Evolutionary conservation across 2,329 filamentous ascomycete species (phyloP), one percentile per base, ranked within the genome.

Genomic region (Shiraia sp.): DNA sequence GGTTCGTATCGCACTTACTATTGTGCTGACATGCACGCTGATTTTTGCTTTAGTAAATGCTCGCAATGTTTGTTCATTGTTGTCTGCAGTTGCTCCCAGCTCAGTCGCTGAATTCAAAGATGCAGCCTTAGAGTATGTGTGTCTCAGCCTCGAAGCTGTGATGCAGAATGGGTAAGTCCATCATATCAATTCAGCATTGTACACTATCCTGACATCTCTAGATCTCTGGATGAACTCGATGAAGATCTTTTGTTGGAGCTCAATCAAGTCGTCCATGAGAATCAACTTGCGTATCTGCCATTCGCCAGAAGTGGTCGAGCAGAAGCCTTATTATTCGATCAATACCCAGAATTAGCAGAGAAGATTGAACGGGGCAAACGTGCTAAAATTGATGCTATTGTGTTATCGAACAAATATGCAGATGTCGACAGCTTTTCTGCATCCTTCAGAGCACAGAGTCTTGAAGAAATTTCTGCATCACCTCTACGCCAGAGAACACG

Each of bases 61-160:
- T 36, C 85, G 91, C 17, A 99, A 96, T 62, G 86, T 96, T 17
- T 88, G 88, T 44, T 83, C 86, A 37, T 76, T 97, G 12, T 77
- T 99, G 9, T 96, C 95, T 61, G 86, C 86, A 2, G 87, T 96
- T 46, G 87, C 89, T 31, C 87, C 88, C 2, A 95, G 87, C 63
- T 87, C 86, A 0, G 84, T 96, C 5, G 82, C 82, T 1, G 83
- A 87, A 42, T 96, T 99, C 73, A 96, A 95, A 68, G 82, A 93
- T 54, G 87, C 87, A 8, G 88, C 87, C 0, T 74, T 97, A 22
- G 89, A 96, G 65, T 99, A 96, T 63, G 83, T 96, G 15, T 96
- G 90, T 58, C 74, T 96, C 31, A 95, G 96, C 59, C 77, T 97
- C 42, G 93, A 99, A 68, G 83, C 85, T 6, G 89, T 97, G 79